phyloP scores from a whole-genome alignment of 495 filamentous ascomycete species.

The Cladorrhinum samala region DNA sequence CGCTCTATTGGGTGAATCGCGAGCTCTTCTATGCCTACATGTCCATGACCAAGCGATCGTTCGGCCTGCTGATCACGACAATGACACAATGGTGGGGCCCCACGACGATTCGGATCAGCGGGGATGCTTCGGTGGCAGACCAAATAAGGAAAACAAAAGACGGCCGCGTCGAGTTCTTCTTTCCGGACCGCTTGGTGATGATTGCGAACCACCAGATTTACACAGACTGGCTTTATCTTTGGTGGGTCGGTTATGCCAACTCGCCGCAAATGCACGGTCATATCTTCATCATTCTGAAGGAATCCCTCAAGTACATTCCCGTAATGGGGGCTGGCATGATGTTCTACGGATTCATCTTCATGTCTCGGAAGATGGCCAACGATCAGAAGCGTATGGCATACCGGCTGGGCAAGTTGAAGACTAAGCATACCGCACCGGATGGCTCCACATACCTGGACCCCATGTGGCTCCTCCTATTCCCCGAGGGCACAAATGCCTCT shows the following conservation, averaged over 20 bases:
- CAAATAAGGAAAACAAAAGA: conserved; percentile 59
- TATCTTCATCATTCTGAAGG: conserved; percentile 78
- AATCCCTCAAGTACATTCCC: conserved; percentile 71
- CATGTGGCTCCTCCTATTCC: conserved; percentile 84
- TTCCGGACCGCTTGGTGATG: conserved; percentile 70
- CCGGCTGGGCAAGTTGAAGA: conserved; percentile 62
- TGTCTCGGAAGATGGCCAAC: conserved; percentile 74
- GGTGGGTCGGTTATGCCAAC: conserved; percentile 78
- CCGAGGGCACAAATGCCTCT: conserved; percentile 74
- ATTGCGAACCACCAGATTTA: conserved; percentile 88
- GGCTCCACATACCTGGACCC: conserved; percentile 54
- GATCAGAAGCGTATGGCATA: conserved; percentile 65
- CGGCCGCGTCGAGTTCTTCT: conserved; percentile 63
- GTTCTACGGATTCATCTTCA: conserved; percentile 79
- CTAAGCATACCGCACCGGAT: conserved; percentile 43
- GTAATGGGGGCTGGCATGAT: conserved; percentile 72
- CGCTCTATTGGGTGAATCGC: conserved; percentile 62
- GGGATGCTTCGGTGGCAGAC: conserved; percentile 64
- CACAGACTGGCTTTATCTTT: conserved; percentile 83
- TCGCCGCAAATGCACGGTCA: conserved; percentile 66
- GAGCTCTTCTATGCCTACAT: conserved; percentile 73
- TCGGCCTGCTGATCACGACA: conserved; percentile 65
- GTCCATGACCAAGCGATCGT: conserved; percentile 68
- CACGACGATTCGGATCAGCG: conserved; percentile 67
- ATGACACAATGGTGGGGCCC: conserved; percentile 81